Evolutionary conservation across 441 rosid species (phyloP).

Genomic region (Rhodomyrtus psidioides): DNA sequence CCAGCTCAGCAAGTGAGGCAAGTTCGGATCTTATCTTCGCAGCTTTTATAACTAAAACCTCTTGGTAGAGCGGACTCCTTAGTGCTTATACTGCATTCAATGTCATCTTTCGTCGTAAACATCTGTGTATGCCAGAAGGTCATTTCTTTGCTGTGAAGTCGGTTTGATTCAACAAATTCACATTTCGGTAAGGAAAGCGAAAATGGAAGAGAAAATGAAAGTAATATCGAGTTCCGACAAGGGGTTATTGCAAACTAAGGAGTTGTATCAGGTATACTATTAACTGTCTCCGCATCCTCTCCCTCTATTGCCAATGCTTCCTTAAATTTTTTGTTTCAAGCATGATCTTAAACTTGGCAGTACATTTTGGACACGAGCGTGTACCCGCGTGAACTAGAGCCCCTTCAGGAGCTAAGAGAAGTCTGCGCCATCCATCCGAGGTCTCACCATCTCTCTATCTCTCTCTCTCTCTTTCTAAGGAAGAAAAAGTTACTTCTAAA

Average conservation of each 20-base stretch:
- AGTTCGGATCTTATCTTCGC: background rate
- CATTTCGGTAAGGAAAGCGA: background rate
- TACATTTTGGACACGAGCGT: background rate
- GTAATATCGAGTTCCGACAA: background rate
- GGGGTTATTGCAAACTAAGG: background rate
- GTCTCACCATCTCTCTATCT: background rate
- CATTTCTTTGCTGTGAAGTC: background rate
- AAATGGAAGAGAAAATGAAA: background rate
- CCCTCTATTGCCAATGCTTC: background rate
- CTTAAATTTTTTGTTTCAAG: background rate
- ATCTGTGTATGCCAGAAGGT: background rate
- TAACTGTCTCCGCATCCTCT: background rate
- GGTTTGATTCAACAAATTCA: background rate
- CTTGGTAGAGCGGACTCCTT: background rate
- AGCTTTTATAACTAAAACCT: background rate
- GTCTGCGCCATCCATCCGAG: background rate
- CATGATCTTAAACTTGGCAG: background rate
- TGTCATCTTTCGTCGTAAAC: background rate
- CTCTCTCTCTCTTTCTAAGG: background rate
- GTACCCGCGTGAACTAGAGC: background rate
- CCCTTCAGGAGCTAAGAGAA: background rate
- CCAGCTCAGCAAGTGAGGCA: background rate
- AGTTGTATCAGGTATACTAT: background rate
- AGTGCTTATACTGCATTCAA: background rate
- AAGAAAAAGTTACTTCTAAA: background rate